Evolutionary conservation across 169 alveolate genomes (phyloP), one percentile per base, ranked within the genome.

Genomic region (Plasmodium relictum): DNA sequence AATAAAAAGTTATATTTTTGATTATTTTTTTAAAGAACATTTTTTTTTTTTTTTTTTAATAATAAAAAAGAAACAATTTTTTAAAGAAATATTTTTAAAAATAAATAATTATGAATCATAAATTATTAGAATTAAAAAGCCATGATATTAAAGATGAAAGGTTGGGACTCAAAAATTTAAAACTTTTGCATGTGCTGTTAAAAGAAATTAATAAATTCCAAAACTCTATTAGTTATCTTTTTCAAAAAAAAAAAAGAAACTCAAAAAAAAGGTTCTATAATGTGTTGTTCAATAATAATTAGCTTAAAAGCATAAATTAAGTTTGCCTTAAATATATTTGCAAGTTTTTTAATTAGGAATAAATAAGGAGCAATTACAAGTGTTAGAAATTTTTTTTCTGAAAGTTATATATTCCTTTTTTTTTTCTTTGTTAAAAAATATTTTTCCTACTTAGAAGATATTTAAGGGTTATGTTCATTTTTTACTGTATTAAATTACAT

Each of bases 171-270:
- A 58, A 16, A 73, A 58, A 48, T 37, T 31, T 31, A 39, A 73
- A 39, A 41, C 56, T 58, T 73, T 18, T 73, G 88, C 88, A 73
- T 73, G 88, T 48, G 58, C 14, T 73, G 0, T 24, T 39, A 59
- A n/a, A 20, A 20, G 88, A 73, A 72, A 73, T 20, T 6, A 6
- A 3, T 0, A 26, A 37, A 58, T 45, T 44, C 31, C 8, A 24
- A 24, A 39, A 22, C 56, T 8, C 6, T 31, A 37, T 44, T 22
- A 16, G 18, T 41, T 68, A 18, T 68, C 16, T 14, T 31, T 41
- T n/a, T 58, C 48, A 24, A 6, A 18, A 71, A 44, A 71, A 44
- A 71, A 37, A 71, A 71, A 71, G 58, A 16, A 71, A 48, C 83
- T 71, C 65, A 41, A 71, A 45, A 71, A 48, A 50, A 41, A 18